Conservation (phyloP, 2,329 filamentous ascomycete species). For the Aquanectria penicillioides region DNA sequence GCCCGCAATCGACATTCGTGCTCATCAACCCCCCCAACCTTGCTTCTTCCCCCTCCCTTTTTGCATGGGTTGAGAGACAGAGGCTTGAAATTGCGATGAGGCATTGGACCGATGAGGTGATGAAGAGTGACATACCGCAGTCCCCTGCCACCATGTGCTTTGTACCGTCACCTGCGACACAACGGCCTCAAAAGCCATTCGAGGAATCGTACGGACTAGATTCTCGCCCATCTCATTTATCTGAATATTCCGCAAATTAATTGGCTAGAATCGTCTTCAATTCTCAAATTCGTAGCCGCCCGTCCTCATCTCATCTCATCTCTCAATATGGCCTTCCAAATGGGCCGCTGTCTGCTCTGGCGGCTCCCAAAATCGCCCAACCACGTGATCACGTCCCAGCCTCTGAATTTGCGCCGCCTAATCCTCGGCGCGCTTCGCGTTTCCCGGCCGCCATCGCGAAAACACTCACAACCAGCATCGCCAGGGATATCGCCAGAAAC, state of each 20-base stretch:
- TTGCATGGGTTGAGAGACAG: slow-evolving; percentile 2
- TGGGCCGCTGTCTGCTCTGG: not conserved
- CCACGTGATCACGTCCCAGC: slow-evolving; percentile 43
- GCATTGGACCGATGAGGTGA: not conserved
- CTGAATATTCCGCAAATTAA: not conserved
- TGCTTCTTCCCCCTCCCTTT: not conserved
- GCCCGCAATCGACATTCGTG: too few relatives aligned
- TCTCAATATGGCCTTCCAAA: not conserved
- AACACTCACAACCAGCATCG: slow-evolving; percentile 40
- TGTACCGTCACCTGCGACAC: not conserved
- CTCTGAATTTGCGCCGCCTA: slow-evolving; percentile 46
- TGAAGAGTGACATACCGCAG: not conserved
- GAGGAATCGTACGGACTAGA: not conserved
- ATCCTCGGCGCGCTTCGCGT: slow-evolving; percentile 49
- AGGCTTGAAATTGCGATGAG: not conserved
- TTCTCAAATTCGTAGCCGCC: too few relatives aligned
- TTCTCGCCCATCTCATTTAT: not conserved
- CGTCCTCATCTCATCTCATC: too few relatives aligned
- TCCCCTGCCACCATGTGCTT: not conserved
- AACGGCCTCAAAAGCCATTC: not conserved
- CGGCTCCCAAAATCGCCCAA: slow-evolving; percentile 8
- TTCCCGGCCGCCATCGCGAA: slow-evolving; percentile 35
- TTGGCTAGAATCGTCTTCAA: not conserved
- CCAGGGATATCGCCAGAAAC: slow-evolving; percentile 31
- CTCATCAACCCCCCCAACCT: not conserved